Evolutionary conservation across 306 rosid genomes (phyloP).

Genomic region (Fragaria iinumae): DNA sequence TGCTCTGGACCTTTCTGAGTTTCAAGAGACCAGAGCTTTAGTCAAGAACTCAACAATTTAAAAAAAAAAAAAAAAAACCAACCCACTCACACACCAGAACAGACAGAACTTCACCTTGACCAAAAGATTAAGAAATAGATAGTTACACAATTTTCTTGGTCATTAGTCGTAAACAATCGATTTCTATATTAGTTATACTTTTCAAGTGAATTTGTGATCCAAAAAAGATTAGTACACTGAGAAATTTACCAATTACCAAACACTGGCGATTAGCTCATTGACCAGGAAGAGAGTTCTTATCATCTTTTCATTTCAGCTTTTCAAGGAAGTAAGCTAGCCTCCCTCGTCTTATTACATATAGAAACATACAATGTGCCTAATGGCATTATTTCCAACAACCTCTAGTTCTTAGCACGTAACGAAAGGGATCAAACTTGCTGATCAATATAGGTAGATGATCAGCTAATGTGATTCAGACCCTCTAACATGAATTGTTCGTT

Average conservation of each 20-base stretch:
- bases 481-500: no score
- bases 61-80: no score
- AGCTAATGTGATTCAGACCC: background rate
- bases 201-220: background rate
- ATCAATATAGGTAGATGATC: slow-evolving; percentile 21
- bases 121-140: background rate
- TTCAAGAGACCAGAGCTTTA: no score
- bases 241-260: background rate
- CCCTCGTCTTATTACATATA: background rate
- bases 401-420: no score
- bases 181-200: no score
- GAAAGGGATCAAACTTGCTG: no score
- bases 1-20: background rate
- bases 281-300: background rate
- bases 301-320: background rate
- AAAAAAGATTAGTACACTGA: no score
- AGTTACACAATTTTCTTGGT: background rate
- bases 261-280: background rate
- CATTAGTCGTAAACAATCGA: background rate
- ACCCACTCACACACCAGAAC: no score
- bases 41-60: background rate
- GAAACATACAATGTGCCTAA: background rate
- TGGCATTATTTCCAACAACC: background rate
- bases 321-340: background rate
- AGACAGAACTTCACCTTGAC: no score